Evolutionary conservation across 495 filamentous ascomycete genomes (phyloP), one percentile per base, ranked within the genome.

Genomic region (Neurospora sp.): DNA sequence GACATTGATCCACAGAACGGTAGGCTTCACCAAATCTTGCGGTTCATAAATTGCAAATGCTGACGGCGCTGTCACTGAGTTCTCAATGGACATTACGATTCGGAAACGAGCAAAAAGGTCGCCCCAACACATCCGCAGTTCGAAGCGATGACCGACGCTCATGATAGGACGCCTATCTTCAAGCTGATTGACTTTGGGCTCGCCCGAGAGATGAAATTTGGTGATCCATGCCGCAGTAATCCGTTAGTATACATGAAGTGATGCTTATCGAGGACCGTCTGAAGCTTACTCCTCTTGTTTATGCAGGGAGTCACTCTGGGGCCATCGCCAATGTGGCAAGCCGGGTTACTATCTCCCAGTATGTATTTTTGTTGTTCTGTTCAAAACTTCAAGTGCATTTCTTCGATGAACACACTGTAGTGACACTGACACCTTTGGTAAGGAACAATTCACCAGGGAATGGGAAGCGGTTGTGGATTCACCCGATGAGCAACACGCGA

Each of bases 1-100:
- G 69, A 73, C 45, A 73, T 73, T 20, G 72, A 73, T 40, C 47
- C 72, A 18, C 22, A 47, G 1, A 73, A 73, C 53, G 27, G 53
- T 61, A 35, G 7, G 53, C 53, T 31, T 16, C 27, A 61, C 27
- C 4, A 35, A 61, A 12, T 3, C 12, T 18, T 61, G 22, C 14
- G 27, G 27, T 61, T 61, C 20, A 18, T 61, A 6, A 61, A 16
- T 14, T 16, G 12, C 4, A 18, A 18, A 61, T 35, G 14, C 53
- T 61, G 53, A 61, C 27, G 53, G 27, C 14, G 12, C 1, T 61
- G 53, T 9, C 42, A 61, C 27, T 35, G 14, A 61, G 53, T 61
- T 6, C 7, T 61, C 2, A 61, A 35, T 7, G 53, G 53, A 14
- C 10, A 61, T 61, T 61, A 18, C 1, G 53, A 61, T 35, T 61